A percentile compares a stretch with the other conserved stretches of the same genome.
Conservation (phyloP, 164 flowering plant genomes). For the Nymphaea thermarum region DNA sequence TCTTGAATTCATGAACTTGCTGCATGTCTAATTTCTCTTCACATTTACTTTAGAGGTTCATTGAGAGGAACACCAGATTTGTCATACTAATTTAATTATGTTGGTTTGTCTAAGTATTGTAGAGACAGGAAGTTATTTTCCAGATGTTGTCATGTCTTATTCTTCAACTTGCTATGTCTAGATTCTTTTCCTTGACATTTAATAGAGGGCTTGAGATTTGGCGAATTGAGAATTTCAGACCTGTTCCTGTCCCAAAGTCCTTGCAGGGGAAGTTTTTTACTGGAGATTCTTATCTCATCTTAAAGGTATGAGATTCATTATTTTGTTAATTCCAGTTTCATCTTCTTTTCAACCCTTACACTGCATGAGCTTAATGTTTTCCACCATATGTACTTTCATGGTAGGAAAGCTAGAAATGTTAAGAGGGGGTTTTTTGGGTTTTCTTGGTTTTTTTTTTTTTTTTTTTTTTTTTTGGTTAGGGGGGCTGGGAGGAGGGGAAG, state of each 20-base stretch:
- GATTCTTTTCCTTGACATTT: conserved; percentile 44
- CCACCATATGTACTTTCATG: not conserved
- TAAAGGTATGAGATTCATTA: conserved; percentile 38
- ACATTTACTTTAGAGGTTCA: too few species aligned
- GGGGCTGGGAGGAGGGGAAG: too few species aligned
- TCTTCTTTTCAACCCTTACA: not conserved
- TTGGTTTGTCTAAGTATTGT: too few species aligned
- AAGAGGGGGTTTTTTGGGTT: too few species aligned
- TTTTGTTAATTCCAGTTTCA: not conserved
- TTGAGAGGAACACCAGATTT: too few species aligned
- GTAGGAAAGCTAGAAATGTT: too few species aligned
- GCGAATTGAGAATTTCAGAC: conserved; percentile 85
- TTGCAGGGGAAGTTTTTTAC: conserved; percentile 85
- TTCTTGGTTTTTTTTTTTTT: too few species aligned
- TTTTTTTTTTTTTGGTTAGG: too few species aligned
- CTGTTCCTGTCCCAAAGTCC: conserved; percentile 58
- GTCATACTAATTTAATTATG: too few species aligned
- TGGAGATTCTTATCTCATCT: conserved; percentile 86
- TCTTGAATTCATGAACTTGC: too few species aligned
- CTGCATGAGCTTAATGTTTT: not conserved
- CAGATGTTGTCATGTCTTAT: not conserved
- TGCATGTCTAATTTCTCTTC: too few species aligned
- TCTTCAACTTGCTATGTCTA: not conserved
- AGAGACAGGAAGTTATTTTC: not conserved
- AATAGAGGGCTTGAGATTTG: conserved; percentile 93